A percentile compares a stretch with the other conserved stretches of the same genome.
phyloP scores from a whole-genome alignment of 768 basidiomycete species.

The Rhizopogon vulgaris region DNA sequence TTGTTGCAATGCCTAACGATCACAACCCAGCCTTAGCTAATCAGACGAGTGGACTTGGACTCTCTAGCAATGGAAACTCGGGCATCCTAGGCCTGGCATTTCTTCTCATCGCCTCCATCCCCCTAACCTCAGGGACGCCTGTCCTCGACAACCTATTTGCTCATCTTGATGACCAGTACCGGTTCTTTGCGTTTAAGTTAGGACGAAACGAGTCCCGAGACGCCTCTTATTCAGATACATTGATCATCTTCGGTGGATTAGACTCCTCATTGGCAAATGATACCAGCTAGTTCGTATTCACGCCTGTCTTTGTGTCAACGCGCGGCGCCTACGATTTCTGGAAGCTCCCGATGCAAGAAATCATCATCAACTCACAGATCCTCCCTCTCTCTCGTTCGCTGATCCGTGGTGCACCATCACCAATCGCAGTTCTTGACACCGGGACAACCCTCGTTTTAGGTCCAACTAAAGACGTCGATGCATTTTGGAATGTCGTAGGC shows the following conservation, averaged over 20 bases:
- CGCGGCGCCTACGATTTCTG: constrained; percentile 44
- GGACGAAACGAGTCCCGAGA: constrained; percentile 24
- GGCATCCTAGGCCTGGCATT: constrained; percentile 54
- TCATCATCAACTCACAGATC: constrained; percentile 37
- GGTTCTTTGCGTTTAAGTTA: constrained; percentile 48
- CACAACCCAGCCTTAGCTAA: constrained; percentile 37
- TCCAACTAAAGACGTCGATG: constrained; percentile 44
- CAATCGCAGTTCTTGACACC: constrained; percentile 58
- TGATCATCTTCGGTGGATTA: constrained; percentile 48
- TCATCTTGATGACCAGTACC: constrained; percentile 30
- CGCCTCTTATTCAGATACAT: constrained; percentile 27
- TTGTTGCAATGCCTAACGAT: neutral
- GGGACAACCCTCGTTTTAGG: constrained; percentile 55
- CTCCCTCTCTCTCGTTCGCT: constrained; percentile 41
- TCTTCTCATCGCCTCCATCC: constrained; percentile 40
- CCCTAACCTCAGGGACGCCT: constrained; percentile 35
- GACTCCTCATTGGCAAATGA: constrained; percentile 32
- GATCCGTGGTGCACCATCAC: constrained; percentile 31
- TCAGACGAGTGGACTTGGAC: constrained; percentile 34
- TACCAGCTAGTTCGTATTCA: constrained; percentile 27
- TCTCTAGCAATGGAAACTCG: constrained; percentile 42
- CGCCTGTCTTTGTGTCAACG: constrained; percentile 33
- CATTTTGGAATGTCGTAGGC: constrained; percentile 46
- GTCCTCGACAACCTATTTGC: constrained; percentile 44
- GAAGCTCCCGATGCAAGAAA: constrained; percentile 43